These are phyloP conservation scores for Quercus glauca DNA, from an alignment of 306 rosid species.

Conservation along the genomic window DNA sequence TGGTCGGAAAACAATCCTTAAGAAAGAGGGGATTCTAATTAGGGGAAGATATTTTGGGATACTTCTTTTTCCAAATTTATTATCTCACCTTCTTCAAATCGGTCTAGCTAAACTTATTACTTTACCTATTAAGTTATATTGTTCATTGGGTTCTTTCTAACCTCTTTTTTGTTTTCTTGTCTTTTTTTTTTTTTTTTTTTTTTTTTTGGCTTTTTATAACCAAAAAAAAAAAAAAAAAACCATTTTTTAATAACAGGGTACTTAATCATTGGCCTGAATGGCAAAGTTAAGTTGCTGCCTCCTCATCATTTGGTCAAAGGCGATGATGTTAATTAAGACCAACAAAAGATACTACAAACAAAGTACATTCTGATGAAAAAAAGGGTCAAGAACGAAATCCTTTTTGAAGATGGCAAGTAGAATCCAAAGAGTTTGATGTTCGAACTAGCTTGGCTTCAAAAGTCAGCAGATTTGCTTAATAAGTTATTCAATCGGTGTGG, in stretches of 20 bases:
- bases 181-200: not conserved
- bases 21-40: too few species aligned
- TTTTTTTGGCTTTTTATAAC: too few species aligned
- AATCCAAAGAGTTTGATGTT: not conserved
- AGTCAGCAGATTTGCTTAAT: slow-evolving; percentile 7
- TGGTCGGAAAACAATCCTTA: too few species aligned
- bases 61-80: not conserved
- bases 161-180: not conserved
- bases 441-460: not conserved
- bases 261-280: not conserved
- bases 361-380: not conserved
- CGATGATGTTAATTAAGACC: not conserved
- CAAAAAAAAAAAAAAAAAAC: too few species aligned
- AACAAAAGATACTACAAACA: not conserved
- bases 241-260: not conserved
- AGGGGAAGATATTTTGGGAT: not conserved
- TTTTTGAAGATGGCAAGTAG: slow-evolving; percentile 16
- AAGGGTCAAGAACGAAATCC: not conserved
- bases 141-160: not conserved
- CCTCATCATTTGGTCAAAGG: slow-evolving; percentile 16
- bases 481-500: not conserved
- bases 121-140: not conserved
- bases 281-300: not conserved
- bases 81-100: too few species aligned
- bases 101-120: not conserved